A percentile compares a stretch with the other conserved stretches of the same genome.
Conservation (phyloP, 2,329 filamentous ascomycete genomes). For the Xylariaceae sp. region DNA sequence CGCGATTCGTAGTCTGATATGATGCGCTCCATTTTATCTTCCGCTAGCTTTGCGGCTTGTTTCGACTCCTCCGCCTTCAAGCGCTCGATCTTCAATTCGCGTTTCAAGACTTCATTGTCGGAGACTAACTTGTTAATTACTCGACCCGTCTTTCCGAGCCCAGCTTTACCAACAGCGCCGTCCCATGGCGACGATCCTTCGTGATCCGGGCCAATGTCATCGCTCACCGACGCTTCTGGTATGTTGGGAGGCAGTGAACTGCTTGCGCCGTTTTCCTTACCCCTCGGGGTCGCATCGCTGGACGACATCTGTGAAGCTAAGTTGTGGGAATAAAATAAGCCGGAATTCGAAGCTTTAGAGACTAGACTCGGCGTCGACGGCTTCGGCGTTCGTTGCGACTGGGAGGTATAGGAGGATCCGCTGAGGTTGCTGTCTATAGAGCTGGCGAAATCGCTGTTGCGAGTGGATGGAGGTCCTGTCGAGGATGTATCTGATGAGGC, state of each 20-base stretch:
- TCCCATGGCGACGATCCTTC: constrained; percentile 48
- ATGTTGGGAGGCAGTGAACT: constrained; percentile 32
- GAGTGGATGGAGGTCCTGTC: constrained; percentile 36
- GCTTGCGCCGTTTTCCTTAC: constrained; percentile 22
- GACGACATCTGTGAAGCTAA: constrained; percentile 24
- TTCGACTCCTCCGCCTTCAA: constrained; percentile 65
- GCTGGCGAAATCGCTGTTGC: constrained; percentile 51
- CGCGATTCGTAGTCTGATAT: constrained; percentile 64
- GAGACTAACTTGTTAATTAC: constrained; percentile 78
- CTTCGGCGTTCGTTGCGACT: constrained; percentile 32
- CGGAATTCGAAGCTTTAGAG: constrained; percentile 22
- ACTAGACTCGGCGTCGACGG: constrained; percentile 33
- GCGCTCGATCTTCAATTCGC: constrained; percentile 63
- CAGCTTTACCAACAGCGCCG: constrained; percentile 63
- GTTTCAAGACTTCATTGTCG: constrained; percentile 72
- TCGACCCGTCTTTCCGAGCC: constrained; percentile 66
- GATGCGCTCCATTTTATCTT: constrained; percentile 66
- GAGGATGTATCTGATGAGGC: constrained; percentile 38
- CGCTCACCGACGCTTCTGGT: constrained; percentile 32
- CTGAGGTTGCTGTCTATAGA: constrained; percentile 52
- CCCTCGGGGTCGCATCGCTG: constrained; percentile 21
- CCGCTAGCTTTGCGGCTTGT: constrained; percentile 60
- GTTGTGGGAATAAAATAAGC: constrained; percentile 15
- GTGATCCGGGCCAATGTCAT: constrained; percentile 28
- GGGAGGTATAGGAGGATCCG: constrained; percentile 39